These are phyloP conservation scores for Phellopilus nigrolimitatus DNA, from an alignment of 1,284 basidiomycete genomes.

Conservation along the genomic window DNA sequence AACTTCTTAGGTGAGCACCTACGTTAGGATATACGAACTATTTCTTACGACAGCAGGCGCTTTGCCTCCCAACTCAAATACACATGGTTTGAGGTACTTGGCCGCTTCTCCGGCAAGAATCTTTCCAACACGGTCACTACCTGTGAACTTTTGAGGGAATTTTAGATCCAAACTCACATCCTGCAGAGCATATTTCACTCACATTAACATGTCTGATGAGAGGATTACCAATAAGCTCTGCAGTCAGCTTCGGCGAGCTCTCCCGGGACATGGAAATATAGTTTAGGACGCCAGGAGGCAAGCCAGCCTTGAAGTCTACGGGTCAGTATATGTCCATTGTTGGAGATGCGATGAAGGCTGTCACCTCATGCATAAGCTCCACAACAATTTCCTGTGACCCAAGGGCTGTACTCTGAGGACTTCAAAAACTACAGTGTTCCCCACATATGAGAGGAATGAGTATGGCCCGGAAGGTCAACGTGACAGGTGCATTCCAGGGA, in stretches of 20 bases:
- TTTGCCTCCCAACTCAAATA: constrained; percentile 75
- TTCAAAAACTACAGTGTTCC: constrained; percentile 63
- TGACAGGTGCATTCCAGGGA: constrained; percentile 43
- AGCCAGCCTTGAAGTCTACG: constrained; percentile 47
- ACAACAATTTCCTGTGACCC: constrained; percentile 44
- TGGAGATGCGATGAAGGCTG: not conserved
- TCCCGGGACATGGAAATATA: constrained; percentile 49
- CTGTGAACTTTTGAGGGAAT: constrained; percentile 52
- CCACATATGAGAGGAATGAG: constrained; percentile 53
- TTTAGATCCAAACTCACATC: not conserved
- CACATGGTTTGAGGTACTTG: constrained; percentile 67
- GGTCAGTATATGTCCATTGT: too few species aligned
- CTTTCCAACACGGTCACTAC: constrained; percentile 63
- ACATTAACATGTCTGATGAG: constrained; percentile 44
- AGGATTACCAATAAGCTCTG: constrained; percentile 53
- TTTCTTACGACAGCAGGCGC: constrained; percentile 59
- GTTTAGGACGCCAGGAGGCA: constrained; percentile 59
- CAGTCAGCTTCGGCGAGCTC: constrained; percentile 40
- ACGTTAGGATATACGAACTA: too few species aligned
- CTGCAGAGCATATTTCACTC: constrained; percentile 15
- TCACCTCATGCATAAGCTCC: constrained; percentile 44
- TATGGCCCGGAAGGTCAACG: constrained; percentile 45
- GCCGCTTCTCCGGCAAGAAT: constrained; percentile 70
- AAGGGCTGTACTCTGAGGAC: constrained; percentile 52
- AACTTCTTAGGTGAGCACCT: too few species aligned